Evolutionary conservation across 495 filamentous ascomycete species (phyloP).

Genomic region (Penicillium alfredii): DNA sequence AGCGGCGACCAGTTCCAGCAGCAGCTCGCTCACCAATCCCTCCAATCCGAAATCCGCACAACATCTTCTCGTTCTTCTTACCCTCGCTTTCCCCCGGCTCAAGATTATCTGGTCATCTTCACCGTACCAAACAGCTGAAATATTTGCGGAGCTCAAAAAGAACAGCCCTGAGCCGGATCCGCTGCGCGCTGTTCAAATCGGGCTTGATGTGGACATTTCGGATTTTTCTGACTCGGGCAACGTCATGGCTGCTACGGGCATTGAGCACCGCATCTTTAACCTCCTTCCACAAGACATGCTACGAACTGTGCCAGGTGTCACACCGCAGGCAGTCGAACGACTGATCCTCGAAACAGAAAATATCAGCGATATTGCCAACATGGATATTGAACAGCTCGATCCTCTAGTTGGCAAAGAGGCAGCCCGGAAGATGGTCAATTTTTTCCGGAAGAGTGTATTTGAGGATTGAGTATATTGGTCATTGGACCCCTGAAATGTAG

Average conservation of each 20-base stretch:
- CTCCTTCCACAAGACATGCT: slow-evolving; percentile 82
- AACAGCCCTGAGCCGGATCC: slow-evolving; percentile 86
- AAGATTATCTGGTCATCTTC: slow-evolving; percentile 89
- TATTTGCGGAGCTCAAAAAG: slow-evolving; percentile 89
- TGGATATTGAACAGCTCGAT: slow-evolving; percentile 66
- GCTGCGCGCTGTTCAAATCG: slow-evolving; percentile 73
- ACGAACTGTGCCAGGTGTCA: slow-evolving; percentile 78
- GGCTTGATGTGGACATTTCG: slow-evolving; percentile 57
- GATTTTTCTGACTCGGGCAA: slow-evolving; percentile 51
- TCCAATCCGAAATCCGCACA: slow-evolving; percentile 68
- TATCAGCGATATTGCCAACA: slow-evolving; percentile 80
- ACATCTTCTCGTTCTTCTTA: slow-evolving; percentile 85
- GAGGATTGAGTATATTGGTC: slow-evolving; percentile 32
- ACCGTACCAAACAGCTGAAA: slow-evolving; percentile 95
- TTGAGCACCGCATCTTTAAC: slow-evolving; percentile 53
- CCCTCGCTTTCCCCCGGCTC: slow-evolving; percentile 83
- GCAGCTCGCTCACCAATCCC: slow-evolving; percentile 36
- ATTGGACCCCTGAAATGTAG: slow-evolving; percentile 1
- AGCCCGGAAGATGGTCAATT: slow-evolving; percentile 68
- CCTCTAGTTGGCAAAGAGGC: slow-evolving; percentile 73
- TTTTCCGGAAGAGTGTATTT: slow-evolving; percentile 81
- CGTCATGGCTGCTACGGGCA: slow-evolving; percentile 51
- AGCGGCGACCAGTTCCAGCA: slow-evolving; percentile 48
- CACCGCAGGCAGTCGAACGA: slow-evolving; percentile 62
- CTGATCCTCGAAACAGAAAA: slow-evolving; percentile 68